phyloP scores from a whole-genome alignment of 1,284 basidiomycete genomes.

The Porodaedalea pini region DNA sequence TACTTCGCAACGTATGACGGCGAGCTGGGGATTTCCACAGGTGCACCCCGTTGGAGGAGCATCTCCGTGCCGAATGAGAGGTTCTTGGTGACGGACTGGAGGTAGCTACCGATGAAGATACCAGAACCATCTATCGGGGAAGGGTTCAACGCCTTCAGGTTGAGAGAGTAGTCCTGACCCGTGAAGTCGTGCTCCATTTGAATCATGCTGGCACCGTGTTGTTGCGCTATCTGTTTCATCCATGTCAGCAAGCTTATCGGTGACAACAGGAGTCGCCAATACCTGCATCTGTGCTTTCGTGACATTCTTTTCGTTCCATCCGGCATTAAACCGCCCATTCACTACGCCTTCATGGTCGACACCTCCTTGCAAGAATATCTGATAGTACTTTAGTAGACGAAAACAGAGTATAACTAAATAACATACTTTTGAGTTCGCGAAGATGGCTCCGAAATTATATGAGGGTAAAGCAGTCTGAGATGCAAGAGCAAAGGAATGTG shows the following conservation, averaged over 20 bases:
- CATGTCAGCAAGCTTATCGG: neutral
- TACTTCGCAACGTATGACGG: constrained; percentile 90
- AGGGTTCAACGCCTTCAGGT: constrained; percentile 91
- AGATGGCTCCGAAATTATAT: constrained; percentile 95
- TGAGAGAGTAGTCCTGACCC: constrained; percentile 85
- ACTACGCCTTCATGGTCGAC: constrained; percentile 92
- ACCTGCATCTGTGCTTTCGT: constrained; percentile 93
- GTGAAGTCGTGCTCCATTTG: constrained; percentile 95
- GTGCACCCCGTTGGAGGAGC: constrained; percentile 64
- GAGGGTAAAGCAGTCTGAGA: constrained; percentile 72
- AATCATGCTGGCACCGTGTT: constrained; percentile 81
- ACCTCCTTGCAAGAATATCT: constrained; percentile 92
- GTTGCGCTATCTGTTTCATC: constrained; percentile 30
- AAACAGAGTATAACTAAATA: constrained; percentile 3
- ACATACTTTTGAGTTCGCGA: constrained; percentile 78
- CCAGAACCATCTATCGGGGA: constrained; percentile 87
- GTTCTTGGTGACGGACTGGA: constrained; percentile 93
- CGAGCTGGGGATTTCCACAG: constrained; percentile 40
- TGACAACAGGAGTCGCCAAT: too few species aligned
- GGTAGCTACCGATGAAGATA: constrained; percentile 90
- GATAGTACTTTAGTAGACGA: constrained; percentile 23
- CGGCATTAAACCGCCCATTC: constrained; percentile 87
- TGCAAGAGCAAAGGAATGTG: constrained; percentile 90
- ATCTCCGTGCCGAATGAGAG: constrained; percentile 89
- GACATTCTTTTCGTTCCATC: constrained; percentile 77